Conservation (phyloP, 352 stramenopile species). For the Phytophthora agathidicida region DNA sequence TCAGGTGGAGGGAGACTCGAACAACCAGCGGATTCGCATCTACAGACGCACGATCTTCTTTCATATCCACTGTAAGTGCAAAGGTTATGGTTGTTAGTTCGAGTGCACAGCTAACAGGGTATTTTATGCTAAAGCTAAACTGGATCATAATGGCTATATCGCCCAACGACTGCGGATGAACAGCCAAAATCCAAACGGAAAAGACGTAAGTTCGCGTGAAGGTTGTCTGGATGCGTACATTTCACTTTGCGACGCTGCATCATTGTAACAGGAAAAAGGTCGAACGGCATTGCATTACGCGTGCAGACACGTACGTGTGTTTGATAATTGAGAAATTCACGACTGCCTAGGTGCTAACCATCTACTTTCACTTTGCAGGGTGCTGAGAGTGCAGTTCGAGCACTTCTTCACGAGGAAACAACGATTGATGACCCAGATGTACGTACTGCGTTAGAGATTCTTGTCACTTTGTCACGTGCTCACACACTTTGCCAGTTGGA, state of each 20-base stretch:
- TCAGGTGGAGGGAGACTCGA: constrained; percentile 73
- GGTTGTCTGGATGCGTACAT: not conserved
- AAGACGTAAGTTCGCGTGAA: constrained; percentile 50
- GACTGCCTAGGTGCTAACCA: not conserved
- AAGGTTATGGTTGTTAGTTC: too few species aligned
- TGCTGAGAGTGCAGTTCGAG: constrained; percentile 53
- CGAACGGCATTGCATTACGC: constrained; percentile 78
- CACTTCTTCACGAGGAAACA: constrained; percentile 72
- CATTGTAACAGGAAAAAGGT: constrained; percentile 79
- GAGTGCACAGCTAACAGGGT: not conserved
- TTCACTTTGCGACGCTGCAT: not conserved
- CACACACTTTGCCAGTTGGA: constrained; percentile 49
- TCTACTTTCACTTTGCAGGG: constrained; percentile 34
- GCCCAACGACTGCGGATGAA: constrained; percentile 63
- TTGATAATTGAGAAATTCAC: not conserved
- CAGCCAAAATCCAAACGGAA: constrained; percentile 74
- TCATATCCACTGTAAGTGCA: constrained; percentile 67
- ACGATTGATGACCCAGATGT: constrained; percentile 83
- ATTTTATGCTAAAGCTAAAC: constrained; percentile 47
- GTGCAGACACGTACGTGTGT: constrained; percentile 57
- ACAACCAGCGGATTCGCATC: constrained; percentile 66
- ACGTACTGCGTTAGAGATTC: constrained; percentile 12
- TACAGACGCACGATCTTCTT: constrained; percentile 82
- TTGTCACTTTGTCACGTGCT: not conserved
- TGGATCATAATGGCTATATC: constrained; percentile 74